These are phyloP conservation scores for Wolfiporia cocos DNA, from an alignment of 1,284 basidiomycete genomes.

Conservation along the genomic window DNA sequence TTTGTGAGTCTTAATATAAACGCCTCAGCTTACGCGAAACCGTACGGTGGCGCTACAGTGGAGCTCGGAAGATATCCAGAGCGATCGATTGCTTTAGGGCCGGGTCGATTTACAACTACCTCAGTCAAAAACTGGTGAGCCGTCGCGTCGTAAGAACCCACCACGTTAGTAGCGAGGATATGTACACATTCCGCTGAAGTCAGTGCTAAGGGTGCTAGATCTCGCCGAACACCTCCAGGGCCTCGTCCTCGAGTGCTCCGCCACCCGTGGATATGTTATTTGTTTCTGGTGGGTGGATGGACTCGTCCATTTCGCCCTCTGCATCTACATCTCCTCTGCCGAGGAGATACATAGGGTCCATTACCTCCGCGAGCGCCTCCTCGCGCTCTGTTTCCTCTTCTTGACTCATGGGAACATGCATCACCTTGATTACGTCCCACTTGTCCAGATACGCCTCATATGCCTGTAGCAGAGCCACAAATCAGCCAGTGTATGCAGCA, in stretches of 20 bases:
- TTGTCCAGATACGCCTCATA: conserved; percentile 68
- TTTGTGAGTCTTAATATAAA: too few relatives aligned
- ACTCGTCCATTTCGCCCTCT: conserved; percentile 34
- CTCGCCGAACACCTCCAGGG: conserved; percentile 22
- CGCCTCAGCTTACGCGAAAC: too few relatives aligned
- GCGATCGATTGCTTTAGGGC: too few relatives aligned
- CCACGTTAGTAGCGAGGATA: too few relatives aligned
- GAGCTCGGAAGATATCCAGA: too few relatives aligned
- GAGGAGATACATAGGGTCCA: conserved; percentile 44
- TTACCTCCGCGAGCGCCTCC: conserved; percentile 46
- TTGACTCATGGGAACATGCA: conserved; percentile 43
- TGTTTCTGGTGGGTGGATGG: conserved; percentile 6
- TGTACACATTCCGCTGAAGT: too few relatives aligned
- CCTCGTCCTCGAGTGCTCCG: conserved; percentile 13
- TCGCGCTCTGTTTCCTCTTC: conserved; percentile 49
- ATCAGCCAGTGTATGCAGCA: not conserved
- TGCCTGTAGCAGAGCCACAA: conserved; percentile 37
- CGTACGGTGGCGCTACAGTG: too few relatives aligned
- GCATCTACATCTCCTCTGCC: conserved; percentile 34
- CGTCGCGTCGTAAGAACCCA: too few relatives aligned
- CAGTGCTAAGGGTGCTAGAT: too few relatives aligned
- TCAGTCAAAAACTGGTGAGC: too few relatives aligned
- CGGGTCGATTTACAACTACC: too few relatives aligned
- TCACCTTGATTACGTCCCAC: conserved; percentile 71
- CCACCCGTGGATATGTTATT: conserved; percentile 15